These are phyloP conservation scores for Daldinia childiae DNA, from an alignment of 495 filamentous ascomycete genomes.

Conservation along the genomic window DNA sequence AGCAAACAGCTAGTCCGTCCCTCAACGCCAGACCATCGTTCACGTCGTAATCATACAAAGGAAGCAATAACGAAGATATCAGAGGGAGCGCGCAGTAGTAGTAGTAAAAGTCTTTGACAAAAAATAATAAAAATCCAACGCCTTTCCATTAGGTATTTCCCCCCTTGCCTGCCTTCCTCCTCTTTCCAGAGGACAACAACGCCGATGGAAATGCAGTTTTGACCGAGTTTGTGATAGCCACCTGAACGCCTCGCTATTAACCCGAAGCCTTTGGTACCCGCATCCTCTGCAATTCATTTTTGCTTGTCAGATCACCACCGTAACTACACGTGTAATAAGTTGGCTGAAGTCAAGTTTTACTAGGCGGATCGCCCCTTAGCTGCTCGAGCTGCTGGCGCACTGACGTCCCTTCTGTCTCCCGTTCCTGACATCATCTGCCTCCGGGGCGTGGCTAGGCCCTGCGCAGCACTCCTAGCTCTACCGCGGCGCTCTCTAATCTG, in stretches of 20 bases:
- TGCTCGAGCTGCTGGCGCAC: conserved; percentile 51
- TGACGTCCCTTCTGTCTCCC: conserved; percentile 53
- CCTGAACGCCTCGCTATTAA: conserved; percentile 21
- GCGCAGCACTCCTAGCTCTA: conserved; percentile 55
- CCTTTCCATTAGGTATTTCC: not conserved
- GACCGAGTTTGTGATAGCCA: conserved; percentile 6
- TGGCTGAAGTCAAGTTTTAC: not conserved
- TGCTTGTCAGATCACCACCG: not conserved
- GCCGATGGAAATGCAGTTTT: conserved; percentile 35
- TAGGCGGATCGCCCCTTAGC: conserved; percentile 40
- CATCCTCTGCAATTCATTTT: not conserved
- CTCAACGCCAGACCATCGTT: conserved; percentile 14
- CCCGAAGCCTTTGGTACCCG: not conserved
- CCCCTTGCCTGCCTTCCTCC: not conserved
- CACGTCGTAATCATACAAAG: conserved; percentile 23
- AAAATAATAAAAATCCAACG: not conserved
- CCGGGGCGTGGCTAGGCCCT: conserved; percentile 54
- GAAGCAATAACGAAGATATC: not conserved
- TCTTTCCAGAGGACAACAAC: conserved; percentile 10
- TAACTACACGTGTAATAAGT: not conserved
- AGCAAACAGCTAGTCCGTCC: conserved; percentile 48
- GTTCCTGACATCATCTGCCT: conserved; percentile 50
- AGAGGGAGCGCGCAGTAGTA: not conserved
- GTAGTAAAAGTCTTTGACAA: not conserved
- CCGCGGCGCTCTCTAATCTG: conserved; percentile 64